These are phyloP conservation scores for Exobasidium rhododendri DNA, from an alignment of 1,284 basidiomycete genomes.

Conservation along the genomic window DNA sequence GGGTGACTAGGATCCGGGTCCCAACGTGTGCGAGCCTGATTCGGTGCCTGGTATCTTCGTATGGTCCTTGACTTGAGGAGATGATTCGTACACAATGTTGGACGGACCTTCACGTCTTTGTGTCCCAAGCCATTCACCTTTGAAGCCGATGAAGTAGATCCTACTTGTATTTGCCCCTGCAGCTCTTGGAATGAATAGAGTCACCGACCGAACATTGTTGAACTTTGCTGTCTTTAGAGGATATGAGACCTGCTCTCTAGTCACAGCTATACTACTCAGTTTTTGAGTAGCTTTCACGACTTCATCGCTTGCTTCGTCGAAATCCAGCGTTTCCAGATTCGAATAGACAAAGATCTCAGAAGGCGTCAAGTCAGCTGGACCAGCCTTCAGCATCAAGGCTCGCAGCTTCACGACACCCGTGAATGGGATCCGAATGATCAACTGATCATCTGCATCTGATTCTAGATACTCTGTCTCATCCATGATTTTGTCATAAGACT, in stretches of 20 bases:
- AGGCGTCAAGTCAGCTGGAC: constrained; percentile 33
- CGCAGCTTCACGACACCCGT: constrained; percentile 42
- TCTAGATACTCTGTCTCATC: constrained; percentile 61
- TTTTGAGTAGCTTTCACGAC: constrained; percentile 26
- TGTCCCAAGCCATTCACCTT: constrained; percentile 32
- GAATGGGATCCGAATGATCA: constrained; percentile 55
- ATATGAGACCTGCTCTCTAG: constrained; percentile 37
- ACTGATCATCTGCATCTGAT: constrained; percentile 76
- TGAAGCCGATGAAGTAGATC: constrained; percentile 48
- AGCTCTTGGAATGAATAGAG: constrained; percentile 37
- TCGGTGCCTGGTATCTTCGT: constrained; percentile 27
- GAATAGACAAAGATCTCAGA: constrained; percentile 34
- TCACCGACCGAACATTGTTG: constrained; percentile 37
- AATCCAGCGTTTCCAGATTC: constrained; percentile 36
- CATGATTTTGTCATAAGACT: constrained; percentile 34
- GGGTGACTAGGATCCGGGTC: constrained; percentile 13
- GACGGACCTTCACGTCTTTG: constrained; percentile 25
- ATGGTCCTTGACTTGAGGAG: constrained; percentile 48
- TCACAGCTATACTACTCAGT: constrained; percentile 38
- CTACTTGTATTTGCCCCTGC: constrained; percentile 26
- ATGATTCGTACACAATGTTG: constrained; percentile 49
- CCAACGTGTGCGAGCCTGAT: constrained; percentile 26
- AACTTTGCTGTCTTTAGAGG: constrained; percentile 47
- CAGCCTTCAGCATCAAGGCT: constrained; percentile 27
- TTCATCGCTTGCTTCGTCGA: constrained; percentile 27